Base-by-base conservation (phyloP, 306 rosid species). In the Cicer arietinum region DNA sequence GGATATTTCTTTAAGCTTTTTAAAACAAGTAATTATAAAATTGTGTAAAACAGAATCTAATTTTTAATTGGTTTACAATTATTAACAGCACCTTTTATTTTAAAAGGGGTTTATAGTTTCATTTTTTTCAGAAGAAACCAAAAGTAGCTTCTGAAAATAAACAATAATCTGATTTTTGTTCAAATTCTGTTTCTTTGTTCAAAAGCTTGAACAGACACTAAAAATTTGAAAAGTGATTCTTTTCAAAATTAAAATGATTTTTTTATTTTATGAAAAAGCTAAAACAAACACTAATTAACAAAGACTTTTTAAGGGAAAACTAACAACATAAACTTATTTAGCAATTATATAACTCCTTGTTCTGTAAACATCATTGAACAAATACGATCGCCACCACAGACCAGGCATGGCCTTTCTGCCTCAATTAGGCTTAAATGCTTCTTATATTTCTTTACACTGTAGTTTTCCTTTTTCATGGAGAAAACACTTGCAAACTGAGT, bases 401-500 rank as follows among this genome's bases (percentile, higher is more conserved):
- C 4, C 37, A 30, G 37, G 5, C 37, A 30, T 30, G 37, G 37
- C 37, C 37, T 4, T 30, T 3, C 37, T 30, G 37, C 37, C 37
- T 30, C 4, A 30, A 30, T 30, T 30, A 30, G 37, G 37, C 5
- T 30, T 30, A 30, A 30, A 30, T 30, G 6, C 37, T 30, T 30
- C 37, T 30, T 30, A 30, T 30, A 4, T 30, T 30, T 30, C 37
- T 30, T 10, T 71, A 76, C 53, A 71, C 42, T 75, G 10, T 25
- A 16, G 61, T 65, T 75, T 80, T 18, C 35, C 51, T 37, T 11
- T 16, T 71, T 53, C 35, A 43, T 35, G 64, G 44, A 45, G 47
- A 43, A 58, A 54, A 35, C 16, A 80, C 64, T 57, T 81, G 59
- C 77, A 59, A 53, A 74, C 71, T 73, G 7, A 11, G 50, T 39